Conservation (phyloP, 1,284 basidiomycete genomes). For the Ganoderma resinaceum region DNA sequence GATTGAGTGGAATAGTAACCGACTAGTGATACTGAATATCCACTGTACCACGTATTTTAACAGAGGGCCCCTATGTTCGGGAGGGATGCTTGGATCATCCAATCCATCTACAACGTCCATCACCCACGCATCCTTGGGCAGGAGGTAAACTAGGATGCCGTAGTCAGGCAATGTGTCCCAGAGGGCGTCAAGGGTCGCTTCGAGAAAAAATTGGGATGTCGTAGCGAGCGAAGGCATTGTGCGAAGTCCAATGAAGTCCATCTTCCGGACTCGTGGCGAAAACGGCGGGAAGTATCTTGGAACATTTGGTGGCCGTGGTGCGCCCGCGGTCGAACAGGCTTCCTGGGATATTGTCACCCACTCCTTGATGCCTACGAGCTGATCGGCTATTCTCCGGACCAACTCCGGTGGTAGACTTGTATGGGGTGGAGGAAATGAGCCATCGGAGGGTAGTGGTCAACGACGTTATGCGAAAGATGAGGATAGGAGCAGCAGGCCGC, state of each 20-base stretch:
- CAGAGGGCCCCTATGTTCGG: neutral
- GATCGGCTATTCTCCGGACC: neutral
- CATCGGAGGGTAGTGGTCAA: neutral
- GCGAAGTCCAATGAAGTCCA: neutral
- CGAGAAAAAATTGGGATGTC: neutral
- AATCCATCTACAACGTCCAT: neutral
- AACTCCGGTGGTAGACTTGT: neutral
- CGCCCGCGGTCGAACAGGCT: neutral
- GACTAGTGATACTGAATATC: no score
- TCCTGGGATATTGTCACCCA: neutral
- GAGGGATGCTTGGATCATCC: neutral
- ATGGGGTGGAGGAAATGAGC: neutral
- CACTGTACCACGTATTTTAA: neutral
- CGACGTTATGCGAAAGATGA: neutral
- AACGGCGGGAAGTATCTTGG: neutral
- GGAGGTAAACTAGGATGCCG: neutral
- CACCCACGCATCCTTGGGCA: neutral
- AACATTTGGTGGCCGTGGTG: neutral
- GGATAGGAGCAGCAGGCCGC: neutral
- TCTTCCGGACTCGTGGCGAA: neutral
- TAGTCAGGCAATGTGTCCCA: conserved; percentile 7
- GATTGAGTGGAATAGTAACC: neutral
- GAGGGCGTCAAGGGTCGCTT: neutral
- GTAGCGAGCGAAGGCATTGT: neutral
- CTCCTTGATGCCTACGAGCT: neutral